Evolutionary conservation across 805 yeast species (phyloP).

Genomic region (Starmera pachycereana): DNA sequence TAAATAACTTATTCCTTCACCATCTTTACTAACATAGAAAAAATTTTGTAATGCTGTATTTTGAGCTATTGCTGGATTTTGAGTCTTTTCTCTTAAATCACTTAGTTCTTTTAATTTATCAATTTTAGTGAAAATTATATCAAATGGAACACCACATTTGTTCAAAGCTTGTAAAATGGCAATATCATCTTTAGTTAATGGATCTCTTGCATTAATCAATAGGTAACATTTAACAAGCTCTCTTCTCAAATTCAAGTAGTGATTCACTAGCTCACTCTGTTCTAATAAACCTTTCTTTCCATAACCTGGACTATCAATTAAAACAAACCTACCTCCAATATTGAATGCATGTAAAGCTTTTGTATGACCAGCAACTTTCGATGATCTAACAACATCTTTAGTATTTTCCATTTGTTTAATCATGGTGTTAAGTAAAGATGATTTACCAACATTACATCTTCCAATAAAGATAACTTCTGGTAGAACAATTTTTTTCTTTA

Average conservation of each 20-base stretch:
- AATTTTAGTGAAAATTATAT: constrained; percentile 66
- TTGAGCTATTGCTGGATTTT: constrained; percentile 28
- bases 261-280: constrained; percentile 64
- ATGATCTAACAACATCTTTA: constrained; percentile 38
- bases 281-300: constrained; percentile 55
- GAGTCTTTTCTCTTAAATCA: constrained; percentile 29
- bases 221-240: constrained; percentile 50
- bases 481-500: constrained; percentile 18
- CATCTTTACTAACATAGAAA: constrained; percentile 42
- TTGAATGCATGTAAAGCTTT: constrained; percentile 62
- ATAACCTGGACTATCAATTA: constrained; percentile 88
- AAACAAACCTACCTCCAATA: constrained; percentile 48
- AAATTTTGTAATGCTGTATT: constrained; percentile 30
- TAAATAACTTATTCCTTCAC: constrained; percentile 44
- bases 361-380: constrained; percentile 46
- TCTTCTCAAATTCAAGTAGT: constrained; percentile 46
- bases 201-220: constrained; percentile 49
- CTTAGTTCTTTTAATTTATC: constrained; percentile 39
- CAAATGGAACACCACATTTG: constrained; percentile 54
- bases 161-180: constrained; percentile 39
- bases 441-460: constrained; percentile 80
- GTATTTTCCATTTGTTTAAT: constrained; percentile 27
- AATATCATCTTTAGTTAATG: constrained; percentile 48
- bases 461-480: constrained; percentile 79
- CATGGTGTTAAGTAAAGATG: constrained; percentile 59